Evolutionary conservation across 257 asterid species (phyloP).

Genomic region (Primulina tabacum): DNA sequence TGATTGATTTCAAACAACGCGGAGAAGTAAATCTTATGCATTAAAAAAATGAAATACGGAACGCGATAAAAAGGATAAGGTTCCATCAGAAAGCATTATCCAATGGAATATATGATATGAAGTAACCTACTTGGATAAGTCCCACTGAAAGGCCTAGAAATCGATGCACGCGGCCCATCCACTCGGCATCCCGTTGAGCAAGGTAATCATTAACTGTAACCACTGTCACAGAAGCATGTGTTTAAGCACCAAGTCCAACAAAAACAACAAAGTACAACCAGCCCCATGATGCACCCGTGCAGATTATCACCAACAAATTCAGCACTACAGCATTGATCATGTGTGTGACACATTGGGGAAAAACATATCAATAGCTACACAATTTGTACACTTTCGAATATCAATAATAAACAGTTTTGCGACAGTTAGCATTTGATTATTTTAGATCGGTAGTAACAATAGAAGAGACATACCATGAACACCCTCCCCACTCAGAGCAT

Average conservation of each 20-base stretch:
- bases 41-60: not conserved
- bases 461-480: conserved; percentile 72
- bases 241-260: conserved; percentile 18
- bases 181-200: conserved; percentile 98
- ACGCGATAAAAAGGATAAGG: not conserved
- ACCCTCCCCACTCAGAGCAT: conserved; percentile 89
- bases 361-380: not conserved
- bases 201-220: conserved; percentile 96
- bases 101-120: conserved; percentile 12
- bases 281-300: conserved; percentile 14
- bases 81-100: not conserved
- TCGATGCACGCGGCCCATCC: conserved; percentile 99
- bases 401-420: not conserved
- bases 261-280: conserved; percentile 18
- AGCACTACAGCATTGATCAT: conserved; percentile 7
- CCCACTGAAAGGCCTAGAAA: conserved; percentile 97
- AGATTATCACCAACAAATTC: conserved; percentile 9
- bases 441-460: conserved; percentile 12
- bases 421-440: conserved; percentile 16
- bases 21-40: conserved; percentile 14
- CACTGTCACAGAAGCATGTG: conserved; percentile 49
- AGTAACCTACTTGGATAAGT: conserved; percentile 77
- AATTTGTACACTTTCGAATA: conserved; percentile 15
- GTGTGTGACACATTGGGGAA: not conserved
- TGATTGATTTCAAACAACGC: conserved; percentile 6